Base-by-base conservation (phyloP, 495 filamentous ascomycete genomes). In the Aspergillus nanangensis region DNA sequence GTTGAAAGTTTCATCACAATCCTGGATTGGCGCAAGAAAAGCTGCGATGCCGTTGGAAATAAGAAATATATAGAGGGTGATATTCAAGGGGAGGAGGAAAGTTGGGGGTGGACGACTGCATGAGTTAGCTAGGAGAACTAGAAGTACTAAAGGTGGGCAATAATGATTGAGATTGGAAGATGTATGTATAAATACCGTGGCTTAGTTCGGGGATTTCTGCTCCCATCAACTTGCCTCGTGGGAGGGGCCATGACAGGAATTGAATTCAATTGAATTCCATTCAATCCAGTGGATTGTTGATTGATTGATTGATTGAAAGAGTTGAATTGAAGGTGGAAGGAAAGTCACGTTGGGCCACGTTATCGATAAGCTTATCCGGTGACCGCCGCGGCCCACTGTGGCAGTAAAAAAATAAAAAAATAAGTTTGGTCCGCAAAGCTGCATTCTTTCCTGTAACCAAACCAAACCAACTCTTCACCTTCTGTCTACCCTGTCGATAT, bases 1-100 rank as follows among this genome's bases (percentile, higher is more conserved):
- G 58, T 99, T 99, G 75, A 95, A 99, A 3, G 92, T 90, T 70
- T 99, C 94, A 60, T 99, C 94, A 59, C 94, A 99, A 65, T 99
- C 94, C 57, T 96, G 92, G 55, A 99, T 96, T 0, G 94, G 95
- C 0, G 88, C 79, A 56, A 81, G 91, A 15, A 83, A 55, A n/a
- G 92, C 92, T 18, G 92, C 85, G 22, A 92, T 54, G 17, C 81
- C 44, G 58, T 93, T 88, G 41, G 83, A 80, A 35, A 70, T 63
- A 25, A 94, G 70, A 48, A 90, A 90, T 45, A 87, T 57, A 54
- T 88, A 90, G 62, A 96, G 88, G 2, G 84, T 81, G 29, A 77
- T 71, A 48, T 89, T 84, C 33, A 87, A 79, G 42, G 84, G 75
- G 40, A 92, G 74, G 49, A 76, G 76, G 61, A 85, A 87, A 22